Conservation (phyloP, 2,329 filamentous ascomycete species). For the Proliferodiscus dingleyae region DNA sequence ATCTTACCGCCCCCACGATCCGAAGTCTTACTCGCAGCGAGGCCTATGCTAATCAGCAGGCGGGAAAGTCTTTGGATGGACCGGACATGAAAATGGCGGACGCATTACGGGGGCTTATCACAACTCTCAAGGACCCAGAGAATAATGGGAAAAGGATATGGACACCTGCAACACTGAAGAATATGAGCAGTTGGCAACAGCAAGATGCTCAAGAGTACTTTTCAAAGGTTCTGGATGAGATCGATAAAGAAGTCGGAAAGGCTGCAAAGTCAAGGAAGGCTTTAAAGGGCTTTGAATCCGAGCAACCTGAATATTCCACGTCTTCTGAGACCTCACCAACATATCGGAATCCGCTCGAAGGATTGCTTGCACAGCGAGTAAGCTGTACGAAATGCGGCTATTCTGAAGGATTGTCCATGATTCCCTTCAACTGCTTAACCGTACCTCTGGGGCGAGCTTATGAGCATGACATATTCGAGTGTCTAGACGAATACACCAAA, state of each 20-base stretch:
- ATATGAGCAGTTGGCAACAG: slow-evolving; percentile 91
- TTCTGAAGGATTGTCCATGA: slow-evolving; percentile 83
- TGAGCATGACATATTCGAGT: slow-evolving; percentile 67
- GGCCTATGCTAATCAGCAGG: no score
- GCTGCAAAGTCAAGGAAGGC: slow-evolving; percentile 32
- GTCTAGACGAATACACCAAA: slow-evolving; percentile 77
- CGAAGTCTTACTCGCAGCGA: no score
- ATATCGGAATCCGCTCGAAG: slow-evolving; percentile 75
- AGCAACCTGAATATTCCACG: slow-evolving; percentile 7
- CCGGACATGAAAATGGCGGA: slow-evolving; percentile 30
- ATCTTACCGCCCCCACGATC: slow-evolving; percentile 49
- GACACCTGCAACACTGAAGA: slow-evolving; percentile 78
- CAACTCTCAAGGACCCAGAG: slow-evolving; percentile 61
- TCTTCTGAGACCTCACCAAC: slow-evolving; percentile 12
- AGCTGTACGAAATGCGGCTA: slow-evolving; percentile 81
- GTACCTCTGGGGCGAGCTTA: slow-evolving; percentile 67
- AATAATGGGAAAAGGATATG: slow-evolving; percentile 75
- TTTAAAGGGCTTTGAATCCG: slow-evolving; percentile 23
- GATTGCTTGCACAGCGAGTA: slow-evolving; percentile 80
- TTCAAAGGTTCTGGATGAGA: slow-evolving; percentile 78
- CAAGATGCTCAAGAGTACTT: slow-evolving; percentile 98
- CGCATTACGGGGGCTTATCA: slow-evolving; percentile 51
- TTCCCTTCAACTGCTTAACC: slow-evolving; percentile 90
- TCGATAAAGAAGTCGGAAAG: slow-evolving; percentile 70
- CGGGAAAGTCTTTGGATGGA: slow-evolving; percentile 20